A percentile compares a stretch with the other conserved stretches of the same genome.
These are phyloP conservation scores for Favolaschia claudopus DNA, from an alignment of 768 basidiomycete species.

Conservation along the genomic window DNA sequence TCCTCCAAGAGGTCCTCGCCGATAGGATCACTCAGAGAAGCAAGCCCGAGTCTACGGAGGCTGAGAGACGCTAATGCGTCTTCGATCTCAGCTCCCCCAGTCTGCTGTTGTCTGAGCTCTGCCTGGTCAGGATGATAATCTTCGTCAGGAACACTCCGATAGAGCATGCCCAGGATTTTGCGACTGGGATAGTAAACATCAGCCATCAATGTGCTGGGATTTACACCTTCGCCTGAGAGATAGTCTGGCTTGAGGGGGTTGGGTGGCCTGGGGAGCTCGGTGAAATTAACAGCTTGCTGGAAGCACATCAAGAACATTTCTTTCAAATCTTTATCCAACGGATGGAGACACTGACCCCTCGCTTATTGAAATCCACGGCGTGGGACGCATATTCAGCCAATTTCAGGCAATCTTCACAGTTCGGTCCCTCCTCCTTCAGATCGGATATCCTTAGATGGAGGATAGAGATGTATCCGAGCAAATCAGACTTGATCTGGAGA, in stretches of 20 bases:
- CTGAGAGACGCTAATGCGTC: slow-evolving; percentile 31
- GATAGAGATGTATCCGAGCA: slow-evolving; percentile 50
- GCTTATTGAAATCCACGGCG: slow-evolving; percentile 58
- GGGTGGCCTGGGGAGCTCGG: slow-evolving; percentile 40
- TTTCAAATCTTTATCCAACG: not conserved
- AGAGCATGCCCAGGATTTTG: slow-evolving; percentile 53
- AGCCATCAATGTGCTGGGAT: slow-evolving; percentile 22
- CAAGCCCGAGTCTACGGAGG: slow-evolving; percentile 43
- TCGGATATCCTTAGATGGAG: slow-evolving; percentile 55
- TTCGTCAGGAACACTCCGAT: slow-evolving; percentile 49
- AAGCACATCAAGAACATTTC: slow-evolving; percentile 12
- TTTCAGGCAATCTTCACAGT: slow-evolving; percentile 43
- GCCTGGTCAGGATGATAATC: slow-evolving; percentile 37
- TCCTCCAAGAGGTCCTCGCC: slow-evolving; percentile 40
- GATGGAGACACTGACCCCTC: slow-evolving; percentile 36
- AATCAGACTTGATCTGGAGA: slow-evolving; percentile 43
- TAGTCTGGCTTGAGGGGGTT: slow-evolving; percentile 47
- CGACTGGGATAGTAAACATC: slow-evolving; percentile 47
- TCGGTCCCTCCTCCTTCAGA: slow-evolving; percentile 34
- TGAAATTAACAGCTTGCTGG: slow-evolving; percentile 48
- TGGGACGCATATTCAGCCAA: slow-evolving; percentile 55
- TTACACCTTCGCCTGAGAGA: slow-evolving; percentile 48
- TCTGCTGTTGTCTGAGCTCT: slow-evolving; percentile 9
- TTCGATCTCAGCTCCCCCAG: slow-evolving; percentile 30
- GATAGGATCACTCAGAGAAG: slow-evolving; percentile 26